These are phyloP conservation scores for Breviolum minutum DNA, from an alignment of 73 alveolate genomes.

Conservation along the genomic window DNA sequence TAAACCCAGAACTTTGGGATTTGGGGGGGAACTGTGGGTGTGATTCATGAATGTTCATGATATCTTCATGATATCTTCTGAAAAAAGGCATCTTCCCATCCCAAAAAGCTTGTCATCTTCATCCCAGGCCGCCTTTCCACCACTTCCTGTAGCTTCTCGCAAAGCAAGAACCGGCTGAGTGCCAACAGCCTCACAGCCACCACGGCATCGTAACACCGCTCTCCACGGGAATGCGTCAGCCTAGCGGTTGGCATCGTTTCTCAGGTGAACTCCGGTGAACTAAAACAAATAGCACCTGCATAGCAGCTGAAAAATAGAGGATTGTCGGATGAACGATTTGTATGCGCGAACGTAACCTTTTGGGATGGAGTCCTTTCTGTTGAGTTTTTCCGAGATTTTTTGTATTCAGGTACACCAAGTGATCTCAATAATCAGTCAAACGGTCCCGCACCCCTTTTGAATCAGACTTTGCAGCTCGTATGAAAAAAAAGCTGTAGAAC, in stretches of 20 bases:
- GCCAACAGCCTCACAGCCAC: conserved; percentile 63
- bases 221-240: neutral
- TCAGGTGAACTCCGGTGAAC: no score
- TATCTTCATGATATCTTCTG: neutral
- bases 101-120: neutral
- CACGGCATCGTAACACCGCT: conserved; percentile 47
- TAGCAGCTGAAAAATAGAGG: no score
- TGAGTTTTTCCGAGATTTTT: no score
- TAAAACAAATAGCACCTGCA: no score
- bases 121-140: conserved; percentile 29
- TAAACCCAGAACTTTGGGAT: neutral
- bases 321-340: no score
- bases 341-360: no score
- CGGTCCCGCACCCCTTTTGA: no score
- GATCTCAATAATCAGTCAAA: no score
- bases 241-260: neutral
- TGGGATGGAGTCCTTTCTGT: no score
- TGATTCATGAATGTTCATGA: neutral
- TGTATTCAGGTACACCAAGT: no score
- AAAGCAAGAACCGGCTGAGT: conserved; percentile 54
- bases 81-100: neutral
- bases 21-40: neutral
- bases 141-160: conserved; percentile 56
- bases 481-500: no score
- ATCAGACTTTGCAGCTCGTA: no score